Conservation (phyloP, 306 rosid species). For the Acacia acuminata region DNA sequence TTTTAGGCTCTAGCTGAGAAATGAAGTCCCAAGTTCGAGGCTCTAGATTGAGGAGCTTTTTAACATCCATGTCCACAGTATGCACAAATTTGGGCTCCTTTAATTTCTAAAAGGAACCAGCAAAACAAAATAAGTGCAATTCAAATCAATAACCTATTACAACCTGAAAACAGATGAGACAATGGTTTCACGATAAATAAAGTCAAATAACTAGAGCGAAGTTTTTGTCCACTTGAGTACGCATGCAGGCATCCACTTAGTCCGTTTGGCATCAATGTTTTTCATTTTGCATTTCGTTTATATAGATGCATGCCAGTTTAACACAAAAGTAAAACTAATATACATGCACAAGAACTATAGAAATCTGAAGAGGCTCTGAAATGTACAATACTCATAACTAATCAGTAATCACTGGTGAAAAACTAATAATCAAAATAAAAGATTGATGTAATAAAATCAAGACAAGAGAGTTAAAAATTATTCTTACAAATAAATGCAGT, state of each 20-base stretch:
- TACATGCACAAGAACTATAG: background rate
- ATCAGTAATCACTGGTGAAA: background rate
- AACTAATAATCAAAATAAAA: background rate
- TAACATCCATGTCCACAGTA: constrained; percentile 89
- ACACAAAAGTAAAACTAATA: background rate
- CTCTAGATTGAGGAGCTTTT: constrained; percentile 64
- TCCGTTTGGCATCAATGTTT: constrained; percentile 18
- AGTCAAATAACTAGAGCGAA: constrained; percentile 9
- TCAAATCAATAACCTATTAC: background rate
- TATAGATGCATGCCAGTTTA: background rate
- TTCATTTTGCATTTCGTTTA: background rate
- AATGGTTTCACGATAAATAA: background rate
- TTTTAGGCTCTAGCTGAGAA: constrained; percentile 75
- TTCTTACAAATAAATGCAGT: background rate
- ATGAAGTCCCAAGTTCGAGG: constrained; percentile 89
- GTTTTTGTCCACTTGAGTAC: background rate
- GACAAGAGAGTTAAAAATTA: background rate
- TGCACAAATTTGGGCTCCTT: constrained; percentile 94
- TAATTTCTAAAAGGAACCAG: constrained; percentile 51
- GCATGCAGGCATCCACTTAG: constrained; percentile 14
- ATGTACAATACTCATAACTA: background rate
- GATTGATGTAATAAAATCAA: background rate
- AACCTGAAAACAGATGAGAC: constrained; percentile 16
- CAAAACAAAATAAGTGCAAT: constrained; percentile 27
- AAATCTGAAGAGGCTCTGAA: background rate